Evolutionary conservation across 2,329 filamentous ascomycete genomes (phyloP), one percentile per base, ranked within the genome.

Genomic region (Graphiopsis chlorocephala): DNA sequence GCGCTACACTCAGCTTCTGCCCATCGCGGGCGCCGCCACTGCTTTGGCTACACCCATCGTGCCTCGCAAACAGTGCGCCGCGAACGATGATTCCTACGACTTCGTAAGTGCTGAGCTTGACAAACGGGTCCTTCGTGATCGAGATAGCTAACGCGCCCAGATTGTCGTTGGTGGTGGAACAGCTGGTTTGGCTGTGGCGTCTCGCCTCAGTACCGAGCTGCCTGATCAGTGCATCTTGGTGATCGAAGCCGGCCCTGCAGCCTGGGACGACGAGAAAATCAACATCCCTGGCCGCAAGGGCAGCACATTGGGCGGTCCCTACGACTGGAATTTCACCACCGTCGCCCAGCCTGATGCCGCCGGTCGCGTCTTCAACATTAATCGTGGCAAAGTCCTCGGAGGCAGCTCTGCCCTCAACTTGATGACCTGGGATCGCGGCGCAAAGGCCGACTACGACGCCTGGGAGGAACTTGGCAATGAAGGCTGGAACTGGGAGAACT

Each of bases 291-390:
- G 70, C 31, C 61, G 63, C 48, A 71, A 71, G 33, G 69, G 70
- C 14, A 64, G 56, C 31, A 69, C 69, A 1, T 59, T 73, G 4
- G 69, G 69, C 3, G 67, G 64, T 7, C 57, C 55, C 2, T 68
- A 67, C 35, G 71, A 81, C 64, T 81, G 78, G 78, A 82, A 82
- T 70, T 78, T 83, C 58, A 81, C 80, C 0, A 59, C 53, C 15
- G 42, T 58, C 14, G 62, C 62, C 8, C 62, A 64, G 55, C 62
- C 62, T 4, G 56, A 59, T n/a, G 62, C 62, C 4, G 47, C 50
- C 5, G 56, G 56, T 29, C 62, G 62, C 31, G 48, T 17, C 4
- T 64, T 64, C 62, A 58, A 23, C 45, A 52, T 64, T 45, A 64
- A 64, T 28, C 62, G 70, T 61, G 73, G 72, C n/a, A 74, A 74